Conservation (phyloP, 371 early-diverging fungal genomes). For the Zancudomyces culisetae region DNA sequence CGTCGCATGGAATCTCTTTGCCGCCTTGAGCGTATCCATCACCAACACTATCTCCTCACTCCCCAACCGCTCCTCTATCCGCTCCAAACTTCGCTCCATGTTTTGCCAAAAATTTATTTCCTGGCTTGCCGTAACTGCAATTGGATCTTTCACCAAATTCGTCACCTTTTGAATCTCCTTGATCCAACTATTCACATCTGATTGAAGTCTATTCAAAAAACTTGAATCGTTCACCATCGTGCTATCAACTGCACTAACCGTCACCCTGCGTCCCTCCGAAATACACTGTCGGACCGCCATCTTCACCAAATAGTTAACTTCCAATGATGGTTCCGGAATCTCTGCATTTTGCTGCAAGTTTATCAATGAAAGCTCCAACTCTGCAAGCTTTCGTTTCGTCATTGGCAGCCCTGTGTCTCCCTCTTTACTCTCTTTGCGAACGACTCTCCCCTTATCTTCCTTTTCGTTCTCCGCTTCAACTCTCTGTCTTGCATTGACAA, state of each 20-base stretch:
- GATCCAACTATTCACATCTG: conserved; percentile 95
- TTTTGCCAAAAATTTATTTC: conserved; percentile 97
- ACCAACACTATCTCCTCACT: conserved; percentile 81
- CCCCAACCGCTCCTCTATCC: conserved; percentile 85
- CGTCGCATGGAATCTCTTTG: conserved; percentile 96
- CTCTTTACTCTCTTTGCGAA: conserved; percentile 60
- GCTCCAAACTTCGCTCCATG: conserved; percentile 83
- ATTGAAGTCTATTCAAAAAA: conserved; percentile 81
- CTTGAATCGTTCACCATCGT: conserved; percentile 51
- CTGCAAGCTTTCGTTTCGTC: conserved; percentile 95
- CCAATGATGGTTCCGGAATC: conserved; percentile 80
- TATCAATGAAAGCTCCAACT: conserved; percentile 82
- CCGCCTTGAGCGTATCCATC: conserved; percentile 82
- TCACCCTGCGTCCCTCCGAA: conserved; percentile 36
- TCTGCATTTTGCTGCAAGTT: conserved; percentile 94
- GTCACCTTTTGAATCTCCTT: conserved; percentile 97
- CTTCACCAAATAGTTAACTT: conserved; percentile 67
- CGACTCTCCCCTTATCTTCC: conserved; percentile 7
- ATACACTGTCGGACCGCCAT: conserved; percentile 59
- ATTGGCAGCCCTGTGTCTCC: conserved; percentile 59
- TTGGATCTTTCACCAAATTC: conserved; percentile 78
- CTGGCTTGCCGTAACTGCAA: conserved; percentile 81
- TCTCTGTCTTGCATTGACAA: conserved; percentile 46
- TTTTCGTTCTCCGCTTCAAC: conserved; percentile 24
- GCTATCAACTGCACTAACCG: conserved; percentile 52